Percentiles rank a stretch among this genome's conserved stretches.
Evolutionary conservation across 225 moss, liverwort and hornwort species (phyloP).

Genomic region (Pseudoscleropodium purum): DNA sequence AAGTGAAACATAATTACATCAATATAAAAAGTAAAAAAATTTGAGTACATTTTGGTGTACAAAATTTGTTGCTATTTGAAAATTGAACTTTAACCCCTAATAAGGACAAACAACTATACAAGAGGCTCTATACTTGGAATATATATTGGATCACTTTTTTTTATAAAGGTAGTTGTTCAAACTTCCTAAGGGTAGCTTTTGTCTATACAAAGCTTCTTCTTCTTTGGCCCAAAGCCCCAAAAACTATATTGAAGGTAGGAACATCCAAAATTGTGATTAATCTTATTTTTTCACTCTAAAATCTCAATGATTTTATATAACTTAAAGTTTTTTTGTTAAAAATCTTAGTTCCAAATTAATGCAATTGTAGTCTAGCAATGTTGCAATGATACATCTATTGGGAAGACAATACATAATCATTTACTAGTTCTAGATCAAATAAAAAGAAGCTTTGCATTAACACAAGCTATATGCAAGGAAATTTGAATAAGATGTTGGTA

Average conservation of each 20-base stretch:
- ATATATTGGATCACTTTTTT: not conserved
- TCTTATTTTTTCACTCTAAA: not conserved
- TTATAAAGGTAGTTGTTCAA: not conserved
- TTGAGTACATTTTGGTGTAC: not conserved
- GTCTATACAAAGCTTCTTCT: rapidly evolving
- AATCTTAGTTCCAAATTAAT: not conserved
- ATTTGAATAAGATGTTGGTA: too few species aligned
- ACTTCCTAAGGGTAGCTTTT: not conserved
- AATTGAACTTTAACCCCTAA: not conserved
- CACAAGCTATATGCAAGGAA: not conserved
- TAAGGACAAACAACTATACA: not conserved
- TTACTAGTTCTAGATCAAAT: not conserved
- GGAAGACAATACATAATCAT: not conserved
- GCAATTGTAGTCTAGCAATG: not conserved
- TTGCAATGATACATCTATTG: not conserved
- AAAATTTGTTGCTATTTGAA: not conserved
- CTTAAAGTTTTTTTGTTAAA: not conserved
- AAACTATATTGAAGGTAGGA: not conserved
- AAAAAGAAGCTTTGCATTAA: not conserved
- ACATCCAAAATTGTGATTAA: not conserved
- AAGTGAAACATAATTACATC: too few species aligned
- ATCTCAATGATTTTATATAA: not conserved
- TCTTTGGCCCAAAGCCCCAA: not conserved
- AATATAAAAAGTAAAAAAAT: not conserved
- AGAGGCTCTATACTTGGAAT: not conserved